Conservation (phyloP, 805 yeast species). For the Pichia gijzeniarum region DNA sequence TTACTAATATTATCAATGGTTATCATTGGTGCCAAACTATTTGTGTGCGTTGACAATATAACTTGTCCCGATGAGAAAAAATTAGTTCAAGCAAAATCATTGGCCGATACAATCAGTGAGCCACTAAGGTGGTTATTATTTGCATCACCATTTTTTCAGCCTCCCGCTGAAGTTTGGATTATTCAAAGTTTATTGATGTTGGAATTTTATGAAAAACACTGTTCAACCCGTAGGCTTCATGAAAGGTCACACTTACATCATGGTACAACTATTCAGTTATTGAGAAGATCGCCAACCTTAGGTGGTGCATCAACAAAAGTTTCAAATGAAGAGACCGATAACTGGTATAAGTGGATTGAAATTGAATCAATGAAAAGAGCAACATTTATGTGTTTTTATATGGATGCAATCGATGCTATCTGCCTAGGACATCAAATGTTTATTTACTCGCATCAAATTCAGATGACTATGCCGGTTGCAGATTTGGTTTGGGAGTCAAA, state of each 20-base stretch:
- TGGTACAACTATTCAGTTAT: conserved; percentile 74
- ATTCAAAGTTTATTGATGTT: conserved; percentile 65
- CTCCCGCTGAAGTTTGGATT: conserved; percentile 74
- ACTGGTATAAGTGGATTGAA: conserved; percentile 67
- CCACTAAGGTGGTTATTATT: conserved; percentile 68
- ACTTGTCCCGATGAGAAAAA: conserved; percentile 19
- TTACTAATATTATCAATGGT: conserved; percentile 50
- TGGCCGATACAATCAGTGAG: conserved; percentile 42
- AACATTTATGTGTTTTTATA: conserved; percentile 74
- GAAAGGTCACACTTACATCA: conserved; percentile 84
- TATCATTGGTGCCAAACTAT: conserved; percentile 43
- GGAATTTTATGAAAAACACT: conserved; percentile 77
- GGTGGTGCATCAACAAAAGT: conserved; percentile 57
- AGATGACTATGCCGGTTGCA: conserved; percentile 55
- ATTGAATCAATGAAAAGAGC: conserved; percentile 72
- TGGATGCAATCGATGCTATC: conserved; percentile 73
- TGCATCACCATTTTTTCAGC: conserved; percentile 61
- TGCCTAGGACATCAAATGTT: conserved; percentile 68
- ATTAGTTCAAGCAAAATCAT: conserved; percentile 27
- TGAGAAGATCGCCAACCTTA: conserved; percentile 67
- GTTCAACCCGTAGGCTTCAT: conserved; percentile 60
- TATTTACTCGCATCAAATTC: conserved; percentile 52
- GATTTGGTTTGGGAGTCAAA: conserved; percentile 49
- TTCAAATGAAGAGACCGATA: conserved; percentile 19
- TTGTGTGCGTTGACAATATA: conserved; percentile 26